phyloP scores from a whole-genome alignment of 2,329 filamentous ascomycete species.

The Pseudogymnoascus sp. region DNA sequence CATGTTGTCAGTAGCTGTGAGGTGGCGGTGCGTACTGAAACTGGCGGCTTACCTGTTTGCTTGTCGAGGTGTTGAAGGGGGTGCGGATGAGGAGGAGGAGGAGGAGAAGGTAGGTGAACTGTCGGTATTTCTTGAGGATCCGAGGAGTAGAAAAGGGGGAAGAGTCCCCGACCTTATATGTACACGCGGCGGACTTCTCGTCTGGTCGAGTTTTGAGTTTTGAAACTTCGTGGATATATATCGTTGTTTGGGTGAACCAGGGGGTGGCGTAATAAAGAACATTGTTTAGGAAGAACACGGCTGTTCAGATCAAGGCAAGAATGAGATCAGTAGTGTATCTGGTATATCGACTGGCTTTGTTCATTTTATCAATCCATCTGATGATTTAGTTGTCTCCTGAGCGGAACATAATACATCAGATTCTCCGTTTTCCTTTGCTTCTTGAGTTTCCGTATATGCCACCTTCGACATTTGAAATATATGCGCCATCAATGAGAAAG shows the following conservation, averaged over 20 bases:
- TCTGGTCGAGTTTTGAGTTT: background rate
- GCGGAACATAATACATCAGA: background rate
- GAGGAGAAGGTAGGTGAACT: background rate
- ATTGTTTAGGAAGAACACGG: background rate
- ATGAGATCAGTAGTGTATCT: background rate
- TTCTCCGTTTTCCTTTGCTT: background rate
- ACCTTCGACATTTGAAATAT: background rate
- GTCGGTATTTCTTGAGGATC: background rate
- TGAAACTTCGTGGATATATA: background rate
- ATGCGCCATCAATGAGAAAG: conserved; percentile 17
- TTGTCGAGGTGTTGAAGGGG: background rate
- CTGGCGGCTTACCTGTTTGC: background rate
- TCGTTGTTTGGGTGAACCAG: background rate
- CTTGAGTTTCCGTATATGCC: background rate
- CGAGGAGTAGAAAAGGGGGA: background rate
- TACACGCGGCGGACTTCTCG: background rate
- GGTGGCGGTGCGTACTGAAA: background rate
- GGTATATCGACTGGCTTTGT: background rate
- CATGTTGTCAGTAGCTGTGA: background rate
- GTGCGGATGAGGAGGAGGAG: background rate
- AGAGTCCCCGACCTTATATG: background rate
- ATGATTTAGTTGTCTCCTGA: background rate
- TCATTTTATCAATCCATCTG: background rate
- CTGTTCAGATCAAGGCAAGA: background rate
- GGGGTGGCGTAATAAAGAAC: background rate